phyloP scores from a whole-genome alignment of 768 basidiomycete species.

The Leccinum incarnatum region DNA sequence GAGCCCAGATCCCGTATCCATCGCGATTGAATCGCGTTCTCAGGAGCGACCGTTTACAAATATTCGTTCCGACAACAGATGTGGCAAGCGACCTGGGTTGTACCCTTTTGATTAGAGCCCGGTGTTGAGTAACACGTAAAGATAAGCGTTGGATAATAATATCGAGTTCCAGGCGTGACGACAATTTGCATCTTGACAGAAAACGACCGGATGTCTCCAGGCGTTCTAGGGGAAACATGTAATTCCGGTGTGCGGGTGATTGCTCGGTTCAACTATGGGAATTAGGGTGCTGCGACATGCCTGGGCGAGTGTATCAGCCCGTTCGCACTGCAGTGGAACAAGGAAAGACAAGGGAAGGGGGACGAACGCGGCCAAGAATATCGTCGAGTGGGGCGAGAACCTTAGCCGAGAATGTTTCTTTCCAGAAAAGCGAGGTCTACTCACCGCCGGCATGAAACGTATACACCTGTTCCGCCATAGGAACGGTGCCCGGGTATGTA shows the following conservation, averaged over 20 bases:
- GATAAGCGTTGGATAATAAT: background rate
- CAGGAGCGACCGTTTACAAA: background rate
- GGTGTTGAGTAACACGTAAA: background rate
- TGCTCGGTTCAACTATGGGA: background rate
- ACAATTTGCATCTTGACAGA: background rate
- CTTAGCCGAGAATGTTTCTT: background rate
- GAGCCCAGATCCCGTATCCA: conserved; percentile 11
- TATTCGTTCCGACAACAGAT: background rate
- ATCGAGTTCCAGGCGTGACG: conserved; percentile 13
- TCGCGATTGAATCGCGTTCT: conserved; percentile 11
- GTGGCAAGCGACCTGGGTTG: conserved; percentile 11
- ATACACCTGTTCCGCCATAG: too few relatives aligned
- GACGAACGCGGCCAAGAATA: conserved; percentile 1
- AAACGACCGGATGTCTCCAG: background rate
- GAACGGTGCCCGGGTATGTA: too few relatives aligned
- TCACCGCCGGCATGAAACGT: too few relatives aligned
- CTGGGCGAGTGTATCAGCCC: background rate
- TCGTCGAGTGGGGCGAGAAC: conserved; percentile 5
- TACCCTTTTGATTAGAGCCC: background rate
- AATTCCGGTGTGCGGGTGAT: background rate
- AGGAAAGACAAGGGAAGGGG: background rate
- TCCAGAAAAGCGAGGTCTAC: background rate
- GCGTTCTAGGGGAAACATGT: background rate
- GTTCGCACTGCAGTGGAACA: conserved; percentile 3
- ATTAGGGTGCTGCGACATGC: background rate